Evolutionary conservation across 495 filamentous ascomycete genomes (phyloP).

Genomic region (Acidiella bohemica): DNA sequence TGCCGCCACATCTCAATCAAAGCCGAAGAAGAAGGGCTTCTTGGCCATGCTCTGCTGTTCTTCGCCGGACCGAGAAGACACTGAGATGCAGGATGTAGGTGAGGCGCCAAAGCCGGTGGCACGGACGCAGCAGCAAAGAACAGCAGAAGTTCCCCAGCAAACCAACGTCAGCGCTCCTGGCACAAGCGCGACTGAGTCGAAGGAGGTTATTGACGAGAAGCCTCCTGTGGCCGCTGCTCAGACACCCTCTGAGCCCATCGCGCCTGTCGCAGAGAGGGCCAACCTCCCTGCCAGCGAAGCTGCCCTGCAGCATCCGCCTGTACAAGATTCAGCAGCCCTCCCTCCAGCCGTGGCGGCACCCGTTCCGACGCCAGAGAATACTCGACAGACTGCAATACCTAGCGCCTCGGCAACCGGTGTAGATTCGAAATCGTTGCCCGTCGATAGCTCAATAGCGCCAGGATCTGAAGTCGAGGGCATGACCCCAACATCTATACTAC

Average conservation of each 20-base stretch:
- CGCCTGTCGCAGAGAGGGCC: too few relatives aligned
- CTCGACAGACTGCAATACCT: background rate
- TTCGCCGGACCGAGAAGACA: constrained; percentile 46
- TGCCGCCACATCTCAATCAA: constrained; percentile 28
- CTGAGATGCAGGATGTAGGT: constrained; percentile 45
- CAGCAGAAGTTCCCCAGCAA: constrained; percentile 27
- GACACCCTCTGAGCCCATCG: background rate
- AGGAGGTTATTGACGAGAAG: constrained; percentile 45
- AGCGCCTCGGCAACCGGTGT: too few relatives aligned
- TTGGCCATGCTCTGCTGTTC: constrained; percentile 74
- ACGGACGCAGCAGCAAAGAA: constrained; percentile 41
- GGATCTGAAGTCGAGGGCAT: constrained; percentile 22
- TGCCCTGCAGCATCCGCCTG: too few relatives aligned
- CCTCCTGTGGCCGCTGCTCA: too few relatives aligned
- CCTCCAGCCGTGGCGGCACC: too few relatives aligned
- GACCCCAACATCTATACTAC: constrained; percentile 27
- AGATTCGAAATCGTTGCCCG: too few relatives aligned
- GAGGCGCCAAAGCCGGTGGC: constrained; percentile 55
- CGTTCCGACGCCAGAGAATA: background rate
- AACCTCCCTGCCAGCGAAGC: constrained; percentile 13
- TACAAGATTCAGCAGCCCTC: too few relatives aligned
- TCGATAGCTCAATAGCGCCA: too few relatives aligned
- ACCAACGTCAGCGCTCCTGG: constrained; percentile 35
- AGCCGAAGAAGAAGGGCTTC: constrained; percentile 49
- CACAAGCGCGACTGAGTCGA: constrained; percentile 44